Conservation (phyloP, 164 flowering plant genomes). For the Warburgia ugandensis region DNA sequence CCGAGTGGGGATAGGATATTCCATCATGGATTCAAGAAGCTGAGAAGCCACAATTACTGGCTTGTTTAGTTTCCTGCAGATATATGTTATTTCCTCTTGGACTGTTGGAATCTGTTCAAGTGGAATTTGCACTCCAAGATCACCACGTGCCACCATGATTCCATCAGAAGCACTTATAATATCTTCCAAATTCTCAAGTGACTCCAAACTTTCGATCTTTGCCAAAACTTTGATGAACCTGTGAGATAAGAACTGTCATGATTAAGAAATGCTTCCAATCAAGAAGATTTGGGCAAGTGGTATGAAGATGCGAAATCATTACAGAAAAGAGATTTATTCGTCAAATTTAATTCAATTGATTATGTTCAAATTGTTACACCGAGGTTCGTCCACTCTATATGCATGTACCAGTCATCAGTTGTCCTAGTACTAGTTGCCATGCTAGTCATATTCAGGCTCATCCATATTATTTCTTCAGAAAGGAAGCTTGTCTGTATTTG, state of each 20-base stretch:
- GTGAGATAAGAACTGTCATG: constrained; percentile 13
- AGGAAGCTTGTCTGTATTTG: no score
- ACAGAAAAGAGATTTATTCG: no score
- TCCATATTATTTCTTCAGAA: no score
- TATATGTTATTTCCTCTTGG: constrained; percentile 47
- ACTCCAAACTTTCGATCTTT: constrained; percentile 76
- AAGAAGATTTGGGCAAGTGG: no score
- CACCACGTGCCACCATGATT: constrained; percentile 90
- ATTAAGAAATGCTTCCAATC: neutral
- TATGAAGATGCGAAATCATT: no score
- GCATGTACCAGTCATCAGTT: no score
- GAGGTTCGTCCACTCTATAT: no score
- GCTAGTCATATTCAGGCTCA: no score
- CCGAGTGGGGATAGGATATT: constrained; percentile 88
- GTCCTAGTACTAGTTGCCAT: no score
- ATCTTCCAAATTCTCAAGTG: constrained; percentile 58
- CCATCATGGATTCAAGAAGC: constrained; percentile 90
- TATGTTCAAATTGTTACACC: no score
- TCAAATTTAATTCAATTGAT: no score
- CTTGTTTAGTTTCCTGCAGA: constrained; percentile 78
- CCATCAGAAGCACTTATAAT: constrained; percentile 88
- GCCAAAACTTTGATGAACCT: constrained; percentile 68
- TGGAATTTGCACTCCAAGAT: constrained; percentile 89
- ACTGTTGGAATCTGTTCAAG: constrained; percentile 77
- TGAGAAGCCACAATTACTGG: constrained; percentile 95